Base-by-base conservation (phyloP, 116 monocot species). In the Trichopus zeylanicus region DNA sequence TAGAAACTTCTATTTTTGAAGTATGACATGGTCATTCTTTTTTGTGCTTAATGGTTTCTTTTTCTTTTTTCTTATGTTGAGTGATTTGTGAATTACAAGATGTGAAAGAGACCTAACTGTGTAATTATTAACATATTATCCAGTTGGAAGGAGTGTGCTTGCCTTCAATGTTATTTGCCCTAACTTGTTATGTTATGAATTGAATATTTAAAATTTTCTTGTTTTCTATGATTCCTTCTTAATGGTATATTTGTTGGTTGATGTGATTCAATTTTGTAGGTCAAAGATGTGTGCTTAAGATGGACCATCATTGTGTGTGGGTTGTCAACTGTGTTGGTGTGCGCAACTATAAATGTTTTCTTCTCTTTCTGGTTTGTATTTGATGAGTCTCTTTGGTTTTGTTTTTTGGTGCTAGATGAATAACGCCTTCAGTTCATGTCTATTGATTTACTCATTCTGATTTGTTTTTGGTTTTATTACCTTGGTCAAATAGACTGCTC, bases 231-330 rank as follows among this genome's bases (percentile, higher is more conserved):
- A 1, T 3, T 51, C 8, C 5, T 51, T 22, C 22, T 24, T 51
- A 24, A 22, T 2, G 19, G 51, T 6, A 16, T 3, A 22, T 12
- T 53, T 3, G 48, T 19, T 9, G 24, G 0, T 46, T 29, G 19
- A 16, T 53, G 25, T 35, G 9, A 32, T 58, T 31, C 7, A n/a
- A n/a, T n/a, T n/a, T 62, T 76, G 57, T 65, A 91, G 91, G 91
- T 80, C 77, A 83, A 63, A 82, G 69, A 73, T 91, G 91, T 62
- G 80, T 86, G 39, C 91, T 91, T 29, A 91, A 86, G 75, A 91
- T 91, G 87, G 87, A 92, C 61, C 83, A 87, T 61, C 93, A 93
- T 67, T 93, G 93, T 57, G 67, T 93, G 48, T 93, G 93, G 89
- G 86, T 93, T 67, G 93, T 89, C 22, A 89, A 93, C 42, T 89